A percentile compares a stretch with the other conserved stretches of the same genome.
phyloP scores from a whole-genome alignment of 2,329 filamentous ascomycete genomes.

The Blumeriella jaapii region DNA sequence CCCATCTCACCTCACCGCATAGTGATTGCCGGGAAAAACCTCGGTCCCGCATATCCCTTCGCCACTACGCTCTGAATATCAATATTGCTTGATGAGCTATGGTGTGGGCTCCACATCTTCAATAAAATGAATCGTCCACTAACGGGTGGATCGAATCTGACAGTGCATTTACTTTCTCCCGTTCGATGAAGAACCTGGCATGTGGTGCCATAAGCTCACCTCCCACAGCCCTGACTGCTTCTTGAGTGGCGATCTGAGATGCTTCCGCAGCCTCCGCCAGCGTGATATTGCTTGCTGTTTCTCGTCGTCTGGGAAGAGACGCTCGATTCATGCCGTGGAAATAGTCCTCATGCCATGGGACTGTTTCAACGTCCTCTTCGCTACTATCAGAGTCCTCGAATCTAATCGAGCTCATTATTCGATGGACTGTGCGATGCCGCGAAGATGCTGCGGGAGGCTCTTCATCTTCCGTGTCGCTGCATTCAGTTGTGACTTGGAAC shows the following conservation, averaged over 20 bases:
- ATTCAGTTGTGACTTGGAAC: constrained; percentile 47
- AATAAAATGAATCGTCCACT: constrained; percentile 75
- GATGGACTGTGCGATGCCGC: constrained; percentile 35
- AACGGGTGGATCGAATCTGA: constrained; percentile 73
- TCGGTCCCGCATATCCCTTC: constrained; percentile 73
- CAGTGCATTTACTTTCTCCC: constrained; percentile 75
- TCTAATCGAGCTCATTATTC: constrained; percentile 39
- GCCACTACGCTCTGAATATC: constrained; percentile 81
- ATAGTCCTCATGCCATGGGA: constrained; percentile 19
- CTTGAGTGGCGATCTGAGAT: constrained; percentile 40
- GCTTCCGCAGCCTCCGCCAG: constrained; percentile 24
- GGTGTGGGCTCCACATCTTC: constrained; percentile 77
- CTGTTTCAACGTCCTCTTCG: constrained; percentile 14
- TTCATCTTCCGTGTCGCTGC: constrained; percentile 47
- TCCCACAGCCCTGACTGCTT: constrained; percentile 43
- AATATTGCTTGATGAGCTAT: constrained; percentile 58
- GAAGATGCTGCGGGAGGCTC: constrained; percentile 9
- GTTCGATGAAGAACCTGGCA: constrained; percentile 74
- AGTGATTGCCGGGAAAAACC: constrained; percentile 62
- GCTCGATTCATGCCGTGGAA: constrained; percentile 8
- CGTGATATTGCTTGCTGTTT: constrained; percentile 25
- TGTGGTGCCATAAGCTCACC: constrained; percentile 57
- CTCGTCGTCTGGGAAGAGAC: constrained; percentile 16
- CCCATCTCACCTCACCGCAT: constrained; percentile 15
- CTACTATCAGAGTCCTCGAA: constrained; percentile 35